Conservation (phyloP, 495 filamentous ascomycete genomes). For the Penicillium argentinense region DNA sequence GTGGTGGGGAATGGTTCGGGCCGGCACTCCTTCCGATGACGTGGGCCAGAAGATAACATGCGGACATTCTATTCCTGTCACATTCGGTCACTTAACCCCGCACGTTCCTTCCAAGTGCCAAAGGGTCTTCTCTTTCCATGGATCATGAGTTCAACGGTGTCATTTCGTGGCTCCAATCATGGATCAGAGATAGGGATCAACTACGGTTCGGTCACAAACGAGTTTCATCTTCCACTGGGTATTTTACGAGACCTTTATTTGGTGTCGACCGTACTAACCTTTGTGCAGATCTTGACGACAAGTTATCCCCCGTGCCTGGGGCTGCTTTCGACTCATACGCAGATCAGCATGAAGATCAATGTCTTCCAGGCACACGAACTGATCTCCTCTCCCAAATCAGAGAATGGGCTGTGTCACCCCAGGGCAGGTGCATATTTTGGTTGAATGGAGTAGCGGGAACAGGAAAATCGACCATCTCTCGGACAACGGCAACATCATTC, state of each 20-base stretch:
- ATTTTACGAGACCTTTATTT: not conserved
- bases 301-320: constrained; percentile 9
- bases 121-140: no score
- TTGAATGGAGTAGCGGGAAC: no score
- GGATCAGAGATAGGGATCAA: constrained; percentile 1
- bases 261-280: not conserved
- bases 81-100: no score
- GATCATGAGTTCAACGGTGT: not conserved
- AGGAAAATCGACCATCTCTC: constrained; percentile 44
- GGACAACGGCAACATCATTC: constrained; percentile 24
- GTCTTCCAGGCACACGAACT: constrained; percentile 30
- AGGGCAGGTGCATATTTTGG: constrained; percentile 39
- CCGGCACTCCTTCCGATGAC: no score
- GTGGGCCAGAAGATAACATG: no score
- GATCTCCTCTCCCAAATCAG: constrained; percentile 28
- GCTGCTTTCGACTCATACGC: constrained; percentile 27
- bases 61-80: no score
- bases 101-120: no score
- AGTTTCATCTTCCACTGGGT: not conserved
- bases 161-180: constrained; percentile 3
- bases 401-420: constrained; percentile 26
- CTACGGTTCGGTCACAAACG: constrained; percentile 1
- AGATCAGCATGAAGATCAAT: constrained; percentile 25
- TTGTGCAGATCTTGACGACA: not conserved
- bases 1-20: no score